Evolutionary conservation across 768 basidiomycete species (phyloP).

Genomic region (Agrocybe praecox): DNA sequence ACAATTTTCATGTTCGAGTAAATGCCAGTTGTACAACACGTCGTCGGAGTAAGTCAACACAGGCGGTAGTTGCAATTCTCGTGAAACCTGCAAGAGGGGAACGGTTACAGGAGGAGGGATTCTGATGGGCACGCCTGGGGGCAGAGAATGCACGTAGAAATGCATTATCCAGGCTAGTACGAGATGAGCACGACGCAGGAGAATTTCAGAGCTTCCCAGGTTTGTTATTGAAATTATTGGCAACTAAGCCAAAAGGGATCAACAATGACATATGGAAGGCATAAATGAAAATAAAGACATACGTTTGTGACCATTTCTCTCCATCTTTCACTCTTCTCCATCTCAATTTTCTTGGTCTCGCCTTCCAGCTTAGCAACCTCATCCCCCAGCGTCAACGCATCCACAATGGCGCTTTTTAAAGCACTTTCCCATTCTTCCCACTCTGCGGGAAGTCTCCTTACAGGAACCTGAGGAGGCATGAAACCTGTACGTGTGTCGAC

Average conservation of each 20-base stretch:
- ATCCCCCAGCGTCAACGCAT: slow-evolving; percentile 54
- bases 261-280: background rate
- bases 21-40: slow-evolving; percentile 85
- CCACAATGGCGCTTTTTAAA: slow-evolving; percentile 46
- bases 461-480: slow-evolving; percentile 78
- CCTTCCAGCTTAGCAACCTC: slow-evolving; percentile 27
- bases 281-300: slow-evolving; percentile 15
- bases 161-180: slow-evolving; percentile 76
- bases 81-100: slow-evolving; percentile 74
- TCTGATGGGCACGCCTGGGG: slow-evolving; percentile 47
- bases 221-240: slow-evolving; percentile 48
- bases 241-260: slow-evolving; percentile 39
- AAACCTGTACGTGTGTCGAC: slow-evolving; percentile 92
- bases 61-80: slow-evolving; percentile 79
- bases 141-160: slow-evolving; percentile 74
- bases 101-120: slow-evolving; percentile 75
- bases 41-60: slow-evolving; percentile 90
- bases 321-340: slow-evolving; percentile 46
- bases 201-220: slow-evolving; percentile 51
- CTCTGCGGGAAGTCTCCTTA: slow-evolving; percentile 58
- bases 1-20: background rate
- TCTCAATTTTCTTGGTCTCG: slow-evolving; percentile 35
- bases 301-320: slow-evolving; percentile 46
- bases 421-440: slow-evolving; percentile 59
- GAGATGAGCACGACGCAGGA: slow-evolving; percentile 72